Evolutionary conservation across 2,329 filamentous ascomycete genomes (phyloP), one percentile per base, ranked within the genome.

Genomic region (Aureobasidium sp.): DNA sequence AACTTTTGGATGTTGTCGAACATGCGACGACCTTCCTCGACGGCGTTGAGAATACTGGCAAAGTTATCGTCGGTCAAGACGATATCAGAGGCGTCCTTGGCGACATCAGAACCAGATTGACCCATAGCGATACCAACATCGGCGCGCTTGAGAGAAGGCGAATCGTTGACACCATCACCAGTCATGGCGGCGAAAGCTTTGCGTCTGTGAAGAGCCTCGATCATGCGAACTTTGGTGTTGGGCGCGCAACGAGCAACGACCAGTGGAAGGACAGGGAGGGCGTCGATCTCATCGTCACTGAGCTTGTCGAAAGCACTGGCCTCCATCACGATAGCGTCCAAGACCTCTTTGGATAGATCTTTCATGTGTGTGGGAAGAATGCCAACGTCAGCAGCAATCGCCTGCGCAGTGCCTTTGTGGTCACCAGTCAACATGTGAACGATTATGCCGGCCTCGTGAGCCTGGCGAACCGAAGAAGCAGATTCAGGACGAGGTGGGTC

Each of bases 71-170:
- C 59, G 0, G 89, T 91, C 44, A 96, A 78, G 39, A 95, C 89
- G 81, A 96, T 94, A 69, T 95, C 73, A 67, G 90, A 79, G 71
- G 90, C 90, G 47, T 88, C 89, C 74, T 94, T 95, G 64, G 90
- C 90, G 7, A 95, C 90, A 67, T 94, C 90, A 11, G 87, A 91
- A 1, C 90, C 90, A 15, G 87, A 86, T 73, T 83, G 78, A n/a
- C 90, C 90, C 90, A 95, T 95, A 60, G 90, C 90, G 66, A 94
- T 96, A 65, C 89, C 90, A 6, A 96, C 89, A 69, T 96, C 91
- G 2, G 90, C 88, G 48, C 84, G 83, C 67, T 90, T 89, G 37
- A 95, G 80, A 5, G 89, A 91, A 0, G 90, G 90, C 2, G 89
- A 89, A 70, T 95, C 90, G 70, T 95, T 95, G 65, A 94, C 90